Base-by-base conservation (phyloP, 1,284 basidiomycete genomes). In the Mrakiaceae sp. region DNA sequence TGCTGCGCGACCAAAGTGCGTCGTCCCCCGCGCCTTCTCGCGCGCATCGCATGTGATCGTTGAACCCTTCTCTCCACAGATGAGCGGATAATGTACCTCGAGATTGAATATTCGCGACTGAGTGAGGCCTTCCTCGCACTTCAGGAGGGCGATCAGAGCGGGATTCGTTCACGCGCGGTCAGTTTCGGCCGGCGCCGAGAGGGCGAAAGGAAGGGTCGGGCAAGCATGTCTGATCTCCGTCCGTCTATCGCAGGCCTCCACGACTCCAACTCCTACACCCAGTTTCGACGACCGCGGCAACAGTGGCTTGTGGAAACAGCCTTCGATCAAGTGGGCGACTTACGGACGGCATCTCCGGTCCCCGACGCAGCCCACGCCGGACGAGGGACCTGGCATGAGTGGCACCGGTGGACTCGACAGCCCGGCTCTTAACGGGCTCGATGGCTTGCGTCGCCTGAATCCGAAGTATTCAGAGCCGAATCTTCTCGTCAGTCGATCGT, bases 281-380 rank as follows among this genome's bases (percentile, higher is more conserved):
- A 27, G 9, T 50, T 27, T 27, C 27, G 27, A 27, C 27, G 27
- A 27, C 27, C 27, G 27, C 27, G 27, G 27, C 27, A 27, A 27
- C 27, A 27, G 27, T 27, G 27, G 27, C 27, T 27, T 27, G 14
- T 79, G 78, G 60, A 81, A 87, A 64, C 86, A 87, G 70, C 82
- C 83, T 40, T 88, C 88, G 9, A 88, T 89, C 76, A 88, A 88
- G 71, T 90, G 88, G 88, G 85, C 86, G 1, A 81, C 84, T 64
- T 87, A 83, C 68, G 81, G 83, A 57, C 60, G 62, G 6, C 62
- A 49, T 2, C 76, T 82, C 65, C 83, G 83, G 68, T 89, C 87
- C 49, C 87, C 88, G 43, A 90, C 88, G 40, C 88, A 87, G 74
- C 76, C 80, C 49, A 82, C 83, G 46, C 74, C 81, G 47, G 74